Evolutionary conservation across 2,329 filamentous ascomycete genomes (phyloP).

Genomic region (Penicillium sp.): DNA sequence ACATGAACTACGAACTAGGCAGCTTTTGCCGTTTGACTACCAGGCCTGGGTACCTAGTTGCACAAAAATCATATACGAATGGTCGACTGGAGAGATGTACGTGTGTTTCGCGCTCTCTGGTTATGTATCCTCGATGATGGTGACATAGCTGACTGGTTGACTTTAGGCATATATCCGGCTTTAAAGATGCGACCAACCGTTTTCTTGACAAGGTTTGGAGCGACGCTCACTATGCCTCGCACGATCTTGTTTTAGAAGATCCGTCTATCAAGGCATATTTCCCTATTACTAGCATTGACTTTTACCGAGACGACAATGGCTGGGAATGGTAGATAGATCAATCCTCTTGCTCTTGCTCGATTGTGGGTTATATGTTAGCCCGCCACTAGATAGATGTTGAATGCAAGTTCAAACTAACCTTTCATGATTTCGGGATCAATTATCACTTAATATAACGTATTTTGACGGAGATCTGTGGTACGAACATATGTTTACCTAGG

Average conservation of each 20-base stretch:
- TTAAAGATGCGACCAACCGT: not conserved
- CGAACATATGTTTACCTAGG: too few species aligned
- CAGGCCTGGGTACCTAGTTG: not conserved
- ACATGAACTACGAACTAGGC: not conserved
- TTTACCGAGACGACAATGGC: not conserved
- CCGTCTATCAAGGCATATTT: not conserved
- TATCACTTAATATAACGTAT: too few species aligned
- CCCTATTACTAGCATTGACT: not conserved
- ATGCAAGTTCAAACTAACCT: too few species aligned
- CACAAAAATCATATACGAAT: not conserved
- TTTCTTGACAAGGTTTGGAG: not conserved
- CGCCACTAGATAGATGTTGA: too few species aligned
- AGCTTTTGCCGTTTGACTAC: not conserved
- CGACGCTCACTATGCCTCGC: not conserved
- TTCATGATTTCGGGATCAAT: too few species aligned
- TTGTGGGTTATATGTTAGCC: too few species aligned
- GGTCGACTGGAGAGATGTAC: not conserved
- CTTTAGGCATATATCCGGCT: not conserved
- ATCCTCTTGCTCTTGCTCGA: not conserved
- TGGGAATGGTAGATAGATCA: not conserved
- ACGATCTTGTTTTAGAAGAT: not conserved
- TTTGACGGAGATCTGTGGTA: too few species aligned
- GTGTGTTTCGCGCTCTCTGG: not conserved
- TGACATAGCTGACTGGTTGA: not conserved
- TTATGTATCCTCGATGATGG: not conserved